These are phyloP conservation scores for Penicillium sp. DNA, from an alignment of 2,329 filamentous ascomycete species.

Conservation along the genomic window DNA sequence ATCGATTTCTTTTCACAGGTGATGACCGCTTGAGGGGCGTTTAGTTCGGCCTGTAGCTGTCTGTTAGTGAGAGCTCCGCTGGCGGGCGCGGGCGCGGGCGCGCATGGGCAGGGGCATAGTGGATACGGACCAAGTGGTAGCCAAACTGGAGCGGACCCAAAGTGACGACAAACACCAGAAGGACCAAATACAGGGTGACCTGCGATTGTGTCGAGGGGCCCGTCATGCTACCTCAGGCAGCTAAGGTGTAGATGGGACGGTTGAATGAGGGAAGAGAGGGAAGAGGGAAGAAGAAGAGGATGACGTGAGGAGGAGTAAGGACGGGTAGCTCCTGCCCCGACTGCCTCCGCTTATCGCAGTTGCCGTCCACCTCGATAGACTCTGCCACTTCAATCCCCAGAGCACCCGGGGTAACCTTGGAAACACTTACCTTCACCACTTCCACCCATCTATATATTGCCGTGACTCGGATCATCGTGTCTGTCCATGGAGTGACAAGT, in stretches of 20 bases:
- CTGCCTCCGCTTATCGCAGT: no score
- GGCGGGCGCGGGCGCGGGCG: no score
- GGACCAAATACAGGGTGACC: conserved; percentile 76
- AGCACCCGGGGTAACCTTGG: no score
- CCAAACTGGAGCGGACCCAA: conserved; percentile 92
- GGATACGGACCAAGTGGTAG: conserved; percentile 76
- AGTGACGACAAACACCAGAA: conserved; percentile 75
- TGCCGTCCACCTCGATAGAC: no score
- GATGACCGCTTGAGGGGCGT: conserved; percentile 91
- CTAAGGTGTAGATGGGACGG: no score
- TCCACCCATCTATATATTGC: background rate
- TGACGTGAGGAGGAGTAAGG: no score
- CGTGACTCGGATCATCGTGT: conserved; percentile 1
- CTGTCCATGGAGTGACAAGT: conserved; percentile 16
- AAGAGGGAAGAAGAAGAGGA: no score
- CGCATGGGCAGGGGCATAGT: no score
- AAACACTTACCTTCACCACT: background rate
- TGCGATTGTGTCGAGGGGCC: conserved; percentile 23
- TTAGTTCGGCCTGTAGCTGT: conserved; percentile 78
- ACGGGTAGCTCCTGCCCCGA: no score
- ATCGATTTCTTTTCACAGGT: conserved; percentile 73
- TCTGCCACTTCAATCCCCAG: no score
- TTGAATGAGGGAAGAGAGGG: no score
- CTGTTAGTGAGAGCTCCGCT: background rate
- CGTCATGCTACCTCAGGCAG: no score